Evolutionary conservation across 208 protist species (phyloP).

Genomic region (Hexamita inflata): DNA sequence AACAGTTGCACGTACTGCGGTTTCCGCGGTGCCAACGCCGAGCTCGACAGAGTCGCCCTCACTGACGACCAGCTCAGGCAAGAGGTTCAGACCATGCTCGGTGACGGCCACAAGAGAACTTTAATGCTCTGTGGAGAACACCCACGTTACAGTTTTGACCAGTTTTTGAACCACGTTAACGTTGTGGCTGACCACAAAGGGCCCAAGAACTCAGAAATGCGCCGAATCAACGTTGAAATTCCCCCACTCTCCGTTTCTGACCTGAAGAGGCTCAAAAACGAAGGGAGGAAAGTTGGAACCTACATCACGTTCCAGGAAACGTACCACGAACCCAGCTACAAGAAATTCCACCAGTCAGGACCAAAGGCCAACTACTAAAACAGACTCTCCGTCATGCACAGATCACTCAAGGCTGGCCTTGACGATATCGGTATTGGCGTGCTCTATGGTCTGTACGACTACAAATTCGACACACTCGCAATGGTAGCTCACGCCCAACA

Average conservation of each 20-base stretch:
- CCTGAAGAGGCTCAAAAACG: conserved; percentile 44
- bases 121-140: conserved; percentile 48
- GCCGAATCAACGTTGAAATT: conserved; percentile 53
- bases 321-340: conserved; percentile 49
- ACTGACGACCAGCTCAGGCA: conserved; percentile 41
- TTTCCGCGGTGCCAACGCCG: conserved; percentile 41
- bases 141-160: conserved; percentile 49
- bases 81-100: conserved; percentile 42
- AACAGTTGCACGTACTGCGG: conserved; percentile 49
- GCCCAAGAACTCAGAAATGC: conserved; percentile 40
- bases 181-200: conserved; percentile 31
- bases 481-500: conserved; percentile 48
- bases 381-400: conserved; percentile 44
- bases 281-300: conserved; percentile 44
- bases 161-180: conserved; percentile 44
- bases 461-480: conserved; percentile 45
- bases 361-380: conserved; percentile 49
- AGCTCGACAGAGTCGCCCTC: conserved; percentile 27
- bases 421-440: conserved; percentile 51
- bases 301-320: conserved; percentile 52
- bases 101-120: conserved; percentile 43
- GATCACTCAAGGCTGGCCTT: conserved; percentile 40
- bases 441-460: conserved; percentile 48
- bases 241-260: conserved; percentile 46
- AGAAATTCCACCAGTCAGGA: conserved; percentile 43